Base-by-base conservation (phyloP, 805 yeast genomes). In the Schizosaccharomyces japonicus region DNA sequence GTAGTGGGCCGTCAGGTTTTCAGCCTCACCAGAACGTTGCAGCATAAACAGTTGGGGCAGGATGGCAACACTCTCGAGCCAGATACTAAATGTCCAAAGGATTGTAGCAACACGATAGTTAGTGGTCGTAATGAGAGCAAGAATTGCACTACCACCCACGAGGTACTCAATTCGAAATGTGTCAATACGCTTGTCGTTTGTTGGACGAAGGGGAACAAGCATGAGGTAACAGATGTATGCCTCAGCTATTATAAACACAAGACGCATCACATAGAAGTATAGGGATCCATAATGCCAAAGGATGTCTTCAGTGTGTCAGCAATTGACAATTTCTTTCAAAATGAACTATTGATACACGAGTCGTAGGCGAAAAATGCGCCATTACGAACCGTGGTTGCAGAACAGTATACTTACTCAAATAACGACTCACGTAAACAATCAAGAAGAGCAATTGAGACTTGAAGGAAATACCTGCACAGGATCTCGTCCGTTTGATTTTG, bases 61-160 rank as follows among this genome's bases (percentile, higher is more conserved):
- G 49, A 90, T 84, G 8, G 94, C 93, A 30, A 81, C 80, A 40
- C 87, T 70, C 62, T 90, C 98, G 48, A 90, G 69, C 95, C 96
- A 90, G 47, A 84, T 64, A 13, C 87, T 76, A 57, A 84, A 90
- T 21, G 90, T 69, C 98, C 98, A 90, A 30, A 76, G 48, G 28
- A 65, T 54, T 52, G 63, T 23, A 21, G 69, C 51, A 10, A 74
- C 36, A 0, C 76, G 63, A 62, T 75, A 84, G 47, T 72, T 70
- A 59, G 73, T 70, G 47, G 81, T 76, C 64, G 82, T 76, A 4
- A 83, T 56, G 40, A 83, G 62, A 0, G 76, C 70, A 50, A 74
- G 55, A 2, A 80, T 58, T 5, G 66, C 63, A 1, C 84, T 67
- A 1, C 79, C 83, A 5, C 69, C 75, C 4, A 81, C 53, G 50